Base-by-base conservation (phyloP, 371 early-diverging fungal genomes). In the Mucor piriformis region DNA sequence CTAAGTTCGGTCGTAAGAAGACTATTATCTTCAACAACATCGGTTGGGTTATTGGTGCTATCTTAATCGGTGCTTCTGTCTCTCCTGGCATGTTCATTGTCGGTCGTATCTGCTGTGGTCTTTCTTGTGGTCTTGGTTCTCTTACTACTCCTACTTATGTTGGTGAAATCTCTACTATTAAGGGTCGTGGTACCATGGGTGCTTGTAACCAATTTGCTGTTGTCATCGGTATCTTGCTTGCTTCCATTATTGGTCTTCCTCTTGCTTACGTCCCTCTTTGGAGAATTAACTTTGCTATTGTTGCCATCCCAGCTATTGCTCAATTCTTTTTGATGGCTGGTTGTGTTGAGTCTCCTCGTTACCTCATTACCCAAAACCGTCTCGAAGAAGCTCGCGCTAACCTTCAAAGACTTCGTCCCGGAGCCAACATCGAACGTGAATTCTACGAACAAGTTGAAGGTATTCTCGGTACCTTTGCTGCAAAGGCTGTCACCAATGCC, bases 401-500 rank as follows among this genome's bases (percentile, higher is more conserved):
- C 0, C 77, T 92, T 35, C 63, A 70, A 46, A 74, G 65, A 33
- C 76, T 90, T 38, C 79, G 90, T 48, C 66, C 68, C 52, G 74
- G 82, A 12, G 60, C 76, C 6, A 72, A 79, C 57, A 66, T 82
- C 49, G 83, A 80, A 4, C 66, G 67, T 7, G 88, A 92, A 62
- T 82, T 89, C 35, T 67, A 72, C 16, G 87, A 84, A 20, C 83
- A 88, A 57, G 64, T 82, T 13, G 62, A 54, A 43, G 62, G 55
- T 50, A 54, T 55, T 6, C 55, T 61, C 4, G 55, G 62, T 50
- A 50, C 50, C 23, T 21, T 33, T 33, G 56, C 99, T 46, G 95
- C 96, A 29, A 88, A 87, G 63, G 91, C 96, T 21, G 98, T 97
- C 51, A 98, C 97, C 62, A 90, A 94, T 52, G 96, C 96, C 62